Percentiles rank a stretch among this genome's conserved stretches.
These are phyloP conservation scores for Puccinia novopanici DNA, from an alignment of 1,284 basidiomycete genomes.

Conservation along the genomic window DNA sequence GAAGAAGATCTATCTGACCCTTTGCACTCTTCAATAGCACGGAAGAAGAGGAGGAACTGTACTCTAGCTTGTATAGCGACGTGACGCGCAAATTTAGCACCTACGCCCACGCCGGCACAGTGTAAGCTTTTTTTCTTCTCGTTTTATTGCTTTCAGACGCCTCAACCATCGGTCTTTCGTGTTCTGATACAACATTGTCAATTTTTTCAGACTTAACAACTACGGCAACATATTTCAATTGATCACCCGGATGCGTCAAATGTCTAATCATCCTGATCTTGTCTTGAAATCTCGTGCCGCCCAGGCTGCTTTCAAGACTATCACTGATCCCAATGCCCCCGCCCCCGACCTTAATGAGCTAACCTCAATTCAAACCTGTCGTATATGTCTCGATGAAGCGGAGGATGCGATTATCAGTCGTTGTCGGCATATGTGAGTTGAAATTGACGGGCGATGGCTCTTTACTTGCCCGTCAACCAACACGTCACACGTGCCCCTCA, in stretches of 20 bases:
- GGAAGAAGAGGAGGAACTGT: constrained; percentile 63
- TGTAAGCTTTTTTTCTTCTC: constrained; percentile 10
- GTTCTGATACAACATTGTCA: not conserved
- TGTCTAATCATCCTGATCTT: constrained; percentile 72
- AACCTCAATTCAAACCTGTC: constrained; percentile 67
- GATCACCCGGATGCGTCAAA: constrained; percentile 53
- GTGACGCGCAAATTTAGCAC: constrained; percentile 89
- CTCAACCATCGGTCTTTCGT: not conserved
- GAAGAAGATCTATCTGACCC: not conserved
- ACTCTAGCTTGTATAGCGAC: constrained; percentile 86
- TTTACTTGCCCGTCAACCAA: not conserved
- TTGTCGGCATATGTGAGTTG: constrained; percentile 77
- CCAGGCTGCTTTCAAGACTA: constrained; percentile 42
- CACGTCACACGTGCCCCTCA: not conserved
- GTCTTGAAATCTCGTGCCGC: constrained; percentile 80
- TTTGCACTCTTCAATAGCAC: constrained; percentile 20
- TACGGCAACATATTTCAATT: constrained; percentile 85
- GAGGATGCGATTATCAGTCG: constrained; percentile 90
- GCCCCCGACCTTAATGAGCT: constrained; percentile 62
- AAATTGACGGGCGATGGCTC: not conserved
- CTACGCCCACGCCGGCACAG: constrained; percentile 84
- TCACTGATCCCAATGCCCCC: not conserved
- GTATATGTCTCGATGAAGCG: constrained; percentile 93
- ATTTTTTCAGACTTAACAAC: constrained; percentile 60
- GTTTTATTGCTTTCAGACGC: not conserved